A percentile compares a stretch with the other conserved stretches of the same genome.
These are phyloP conservation scores for Naganishia liquefaciens DNA, from an alignment of 1,284 basidiomycete genomes.

Conservation along the genomic window DNA sequence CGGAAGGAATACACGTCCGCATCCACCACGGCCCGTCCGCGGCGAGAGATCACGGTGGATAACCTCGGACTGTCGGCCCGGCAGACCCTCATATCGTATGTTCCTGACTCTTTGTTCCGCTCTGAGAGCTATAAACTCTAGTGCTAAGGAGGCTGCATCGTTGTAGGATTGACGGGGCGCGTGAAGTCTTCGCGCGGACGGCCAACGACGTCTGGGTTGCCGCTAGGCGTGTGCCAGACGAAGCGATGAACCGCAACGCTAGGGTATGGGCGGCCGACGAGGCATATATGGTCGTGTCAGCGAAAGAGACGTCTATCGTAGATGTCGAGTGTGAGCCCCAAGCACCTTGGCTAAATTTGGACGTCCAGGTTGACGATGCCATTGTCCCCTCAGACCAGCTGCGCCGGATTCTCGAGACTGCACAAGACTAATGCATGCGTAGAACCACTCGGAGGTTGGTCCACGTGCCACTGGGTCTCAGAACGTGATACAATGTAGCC, in stretches of 20 bases:
- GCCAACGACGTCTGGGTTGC: slow-evolving; percentile 13
- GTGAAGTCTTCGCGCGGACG: slow-evolving; percentile 11
- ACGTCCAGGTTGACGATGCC: too few species aligned
- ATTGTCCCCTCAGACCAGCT: slow-evolving; percentile 4
- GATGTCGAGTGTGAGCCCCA: slow-evolving; percentile 18
- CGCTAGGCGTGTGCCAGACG: not conserved
- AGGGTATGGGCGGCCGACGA: not conserved
- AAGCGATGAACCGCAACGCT: not conserved
- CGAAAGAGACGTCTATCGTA: slow-evolving; percentile 15
- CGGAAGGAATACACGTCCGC: not conserved
- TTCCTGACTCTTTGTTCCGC: not conserved
- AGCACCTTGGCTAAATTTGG: too few species aligned
- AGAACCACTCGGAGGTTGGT: too few species aligned
- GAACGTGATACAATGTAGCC: too few species aligned
- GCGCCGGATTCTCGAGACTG: not conserved
- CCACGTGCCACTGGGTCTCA: too few species aligned
- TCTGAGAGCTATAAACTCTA: not conserved
- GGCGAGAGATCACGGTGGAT: slow-evolving; percentile 1
- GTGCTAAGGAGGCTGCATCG: not conserved
- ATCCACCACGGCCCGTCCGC: not conserved
- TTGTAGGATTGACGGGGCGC: slow-evolving; percentile 11
- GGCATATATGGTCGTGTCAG: not conserved
- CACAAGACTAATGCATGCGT: not conserved
- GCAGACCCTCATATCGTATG: not conserved
- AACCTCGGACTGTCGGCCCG: not conserved